Evolutionary conservation across 768 basidiomycete genomes (phyloP).

Genomic region (Lactarius psammicola): DNA sequence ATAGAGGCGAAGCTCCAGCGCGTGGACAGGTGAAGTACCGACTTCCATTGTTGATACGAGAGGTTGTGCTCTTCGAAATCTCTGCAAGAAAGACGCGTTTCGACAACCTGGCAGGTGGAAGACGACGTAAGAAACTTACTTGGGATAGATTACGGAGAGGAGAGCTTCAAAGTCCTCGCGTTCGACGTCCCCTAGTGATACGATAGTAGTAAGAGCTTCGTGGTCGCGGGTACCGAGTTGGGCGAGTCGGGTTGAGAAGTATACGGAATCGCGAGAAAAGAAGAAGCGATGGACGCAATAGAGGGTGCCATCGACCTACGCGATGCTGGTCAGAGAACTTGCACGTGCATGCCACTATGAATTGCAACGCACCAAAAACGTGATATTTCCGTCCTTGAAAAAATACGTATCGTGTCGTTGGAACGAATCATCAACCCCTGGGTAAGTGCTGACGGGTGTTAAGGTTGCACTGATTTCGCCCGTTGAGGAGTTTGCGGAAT

Average conservation of each 20-base stretch:
- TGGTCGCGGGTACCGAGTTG: conserved; percentile 9
- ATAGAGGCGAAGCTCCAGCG: conserved; percentile 35
- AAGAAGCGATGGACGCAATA: conserved; percentile 20
- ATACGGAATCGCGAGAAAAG: conserved; percentile 19
- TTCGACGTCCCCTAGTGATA: conserved; percentile 12
- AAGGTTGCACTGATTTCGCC: not conserved
- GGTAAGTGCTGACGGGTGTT: not conserved
- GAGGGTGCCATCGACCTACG: conserved; percentile 15
- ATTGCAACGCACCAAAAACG: conserved; percentile 18
- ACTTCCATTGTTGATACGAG: conserved; percentile 30
- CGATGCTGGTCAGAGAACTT: not conserved
- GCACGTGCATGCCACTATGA: not conserved
- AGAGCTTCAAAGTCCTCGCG: conserved; percentile 19
- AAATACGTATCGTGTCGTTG: conserved; percentile 20
- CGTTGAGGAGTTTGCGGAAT: too few relatives aligned
- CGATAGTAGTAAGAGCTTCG: conserved; percentile 1
- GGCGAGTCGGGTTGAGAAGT: conserved; percentile 13
- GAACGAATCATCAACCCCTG: not conserved
- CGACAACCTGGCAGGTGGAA: not conserved
- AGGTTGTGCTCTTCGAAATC: conserved; percentile 9
- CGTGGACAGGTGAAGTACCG: conserved; percentile 32
- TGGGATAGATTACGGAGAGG: conserved; percentile 19
- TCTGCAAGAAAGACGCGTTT: not conserved
- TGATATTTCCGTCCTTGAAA: too few relatives aligned
- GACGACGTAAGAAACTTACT: not conserved